Conservation (phyloP, 1,139 yeast species). For the Lodderomyces oxycetoniae region DNA sequence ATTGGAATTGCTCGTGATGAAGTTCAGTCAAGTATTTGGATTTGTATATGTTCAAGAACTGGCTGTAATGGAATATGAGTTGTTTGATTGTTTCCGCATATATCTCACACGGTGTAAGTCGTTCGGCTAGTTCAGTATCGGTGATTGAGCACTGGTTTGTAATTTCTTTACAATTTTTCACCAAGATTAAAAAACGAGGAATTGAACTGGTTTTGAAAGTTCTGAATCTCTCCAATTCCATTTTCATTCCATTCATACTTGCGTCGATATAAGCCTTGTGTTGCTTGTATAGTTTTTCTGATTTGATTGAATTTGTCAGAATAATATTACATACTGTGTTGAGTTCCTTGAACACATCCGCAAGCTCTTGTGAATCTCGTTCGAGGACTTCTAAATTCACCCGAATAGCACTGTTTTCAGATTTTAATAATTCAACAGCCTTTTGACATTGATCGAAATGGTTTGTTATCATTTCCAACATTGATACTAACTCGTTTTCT, state of each 20-base stretch:
- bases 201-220: conserved; percentile 23
- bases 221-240: conserved; percentile 18
- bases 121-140: conserved; percentile 8
- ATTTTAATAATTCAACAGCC: conserved; percentile 21
- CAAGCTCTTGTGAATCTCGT: conserved; percentile 33
- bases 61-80: conserved; percentile 34
- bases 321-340: conserved; percentile 35
- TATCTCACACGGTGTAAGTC: conserved; percentile 19
- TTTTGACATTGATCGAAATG: conserved; percentile 76
- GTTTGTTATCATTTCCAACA: conserved; percentile 66
- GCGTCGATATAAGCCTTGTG: conserved; percentile 18
- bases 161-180: conserved; percentile 18
- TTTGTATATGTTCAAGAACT: conserved; percentile 31
- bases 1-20: conserved; percentile 38
- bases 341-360: conserved; percentile 28
- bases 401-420: conserved; percentile 3
- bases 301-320: conserved; percentile 32
- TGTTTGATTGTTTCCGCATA: conserved; percentile 28
- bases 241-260: conserved; percentile 14
- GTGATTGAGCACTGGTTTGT: conserved; percentile 15
- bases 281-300: conserved; percentile 21
- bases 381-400: conserved; percentile 30
- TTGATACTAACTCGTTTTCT: conserved; percentile 67
- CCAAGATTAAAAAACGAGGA: conserved; percentile 23
- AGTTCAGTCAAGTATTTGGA: conserved; percentile 37